Conservation (phyloP, 805 yeast genomes). For the Debaryomyces tyrocola region DNA sequence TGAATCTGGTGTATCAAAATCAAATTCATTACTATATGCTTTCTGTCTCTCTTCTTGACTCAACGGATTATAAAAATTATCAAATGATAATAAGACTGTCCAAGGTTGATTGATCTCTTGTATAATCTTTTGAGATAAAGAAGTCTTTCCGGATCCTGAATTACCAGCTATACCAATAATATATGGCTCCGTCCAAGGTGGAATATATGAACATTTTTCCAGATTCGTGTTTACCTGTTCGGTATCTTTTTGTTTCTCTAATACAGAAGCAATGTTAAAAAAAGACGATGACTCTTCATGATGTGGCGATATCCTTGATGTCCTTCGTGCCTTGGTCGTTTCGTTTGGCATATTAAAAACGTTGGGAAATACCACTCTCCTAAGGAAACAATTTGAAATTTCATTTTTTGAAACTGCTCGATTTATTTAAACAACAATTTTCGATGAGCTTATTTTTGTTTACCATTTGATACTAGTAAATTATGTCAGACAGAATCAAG, state of each 20-base stretch:
- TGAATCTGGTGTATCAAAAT: slow-evolving; percentile 86
- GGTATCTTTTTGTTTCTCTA: neutral
- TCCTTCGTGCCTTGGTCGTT: slow-evolving; percentile 11
- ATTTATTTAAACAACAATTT: neutral
- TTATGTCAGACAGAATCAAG: slow-evolving; percentile 6
- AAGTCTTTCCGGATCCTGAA: slow-evolving; percentile 86
- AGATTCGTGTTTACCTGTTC: neutral
- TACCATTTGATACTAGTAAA: neutral
- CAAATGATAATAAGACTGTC: slow-evolving; percentile 88
- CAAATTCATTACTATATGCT: slow-evolving; percentile 74
- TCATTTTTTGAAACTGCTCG: neutral
- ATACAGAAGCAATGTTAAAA: slow-evolving; percentile 14
- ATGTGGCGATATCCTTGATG: slow-evolving; percentile 26
- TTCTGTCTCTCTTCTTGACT: slow-evolving; percentile 53
- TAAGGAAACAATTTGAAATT: neutral
- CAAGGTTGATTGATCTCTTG: slow-evolving; percentile 83
- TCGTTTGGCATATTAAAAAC: neutral
- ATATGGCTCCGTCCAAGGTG: slow-evolving; percentile 44
- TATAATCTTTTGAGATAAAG: slow-evolving; percentile 82
- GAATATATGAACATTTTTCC: slow-evolving; percentile 27
- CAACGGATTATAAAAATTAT: slow-evolving; percentile 85
- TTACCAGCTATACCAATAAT: slow-evolving; percentile 52
- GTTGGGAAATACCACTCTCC: neutral
- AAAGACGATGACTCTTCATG: slow-evolving; percentile 23
- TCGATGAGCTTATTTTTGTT: neutral